These are phyloP conservation scores for Rhazya stricta DNA, from an alignment of 257 asterid genomes.

Conservation along the genomic window DNA sequence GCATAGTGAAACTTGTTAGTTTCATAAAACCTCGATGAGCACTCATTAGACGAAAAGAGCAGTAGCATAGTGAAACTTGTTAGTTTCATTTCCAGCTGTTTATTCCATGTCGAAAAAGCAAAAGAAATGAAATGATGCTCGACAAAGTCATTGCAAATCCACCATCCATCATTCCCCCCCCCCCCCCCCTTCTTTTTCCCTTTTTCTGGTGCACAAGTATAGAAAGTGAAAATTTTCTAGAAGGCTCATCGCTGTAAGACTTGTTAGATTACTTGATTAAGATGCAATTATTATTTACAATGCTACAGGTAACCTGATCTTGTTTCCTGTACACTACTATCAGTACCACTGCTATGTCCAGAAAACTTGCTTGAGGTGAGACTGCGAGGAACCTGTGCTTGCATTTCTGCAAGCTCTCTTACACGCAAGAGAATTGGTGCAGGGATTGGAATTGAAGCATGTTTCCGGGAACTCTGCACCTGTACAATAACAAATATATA, in stretches of 20 bases:
- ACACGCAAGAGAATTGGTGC: conserved; percentile 70
- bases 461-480: conserved; percentile 59
- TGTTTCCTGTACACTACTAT: conserved; percentile 32
- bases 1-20: neutral
- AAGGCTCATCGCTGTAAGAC: neutral
- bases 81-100: neutral
- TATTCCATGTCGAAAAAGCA: neutral
- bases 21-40: neutral
- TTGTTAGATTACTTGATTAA: neutral
- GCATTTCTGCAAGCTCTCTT: conserved; percentile 79
- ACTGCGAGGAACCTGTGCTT: conserved; percentile 47
- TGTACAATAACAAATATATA: conserved; percentile 17
- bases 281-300: conserved; percentile 23
- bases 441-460: conserved; percentile 66
- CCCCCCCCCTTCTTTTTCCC: too few species aligned
- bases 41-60: neutral
- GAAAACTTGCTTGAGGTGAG: conserved; percentile 37
- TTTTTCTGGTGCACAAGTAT: neutral
- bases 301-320: conserved; percentile 45
- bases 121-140: neutral
- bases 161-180: too few species aligned
- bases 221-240: conserved; percentile 4
- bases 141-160: neutral
- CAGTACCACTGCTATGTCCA: conserved; percentile 25
- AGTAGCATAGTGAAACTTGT: neutral